phyloP scores from a whole-genome alignment of 73 alveolate species.

The Uronychia setigera region DNA sequence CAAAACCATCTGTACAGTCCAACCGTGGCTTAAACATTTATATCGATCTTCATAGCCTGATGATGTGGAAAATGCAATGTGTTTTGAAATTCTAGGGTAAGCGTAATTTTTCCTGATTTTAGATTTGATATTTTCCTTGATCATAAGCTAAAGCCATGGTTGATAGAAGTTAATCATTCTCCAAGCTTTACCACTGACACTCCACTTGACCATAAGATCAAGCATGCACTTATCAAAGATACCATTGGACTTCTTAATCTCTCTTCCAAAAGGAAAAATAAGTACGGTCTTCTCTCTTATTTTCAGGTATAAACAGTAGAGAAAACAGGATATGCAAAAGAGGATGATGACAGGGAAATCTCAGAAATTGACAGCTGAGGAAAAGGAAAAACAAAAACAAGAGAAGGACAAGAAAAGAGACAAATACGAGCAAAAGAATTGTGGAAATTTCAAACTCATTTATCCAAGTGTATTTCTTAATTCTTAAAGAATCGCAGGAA shows the following conservation, averaged over 20 bases:
- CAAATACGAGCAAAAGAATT: slow-evolving; percentile 7
- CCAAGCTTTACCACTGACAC: slow-evolving; percentile 66
- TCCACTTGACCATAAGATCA: slow-evolving; percentile 43
- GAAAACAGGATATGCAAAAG: not conserved
- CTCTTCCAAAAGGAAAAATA: not conserved
- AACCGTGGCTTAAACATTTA: slow-evolving; percentile 49
- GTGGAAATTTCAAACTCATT: slow-evolving; percentile 29
- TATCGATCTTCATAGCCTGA: slow-evolving; percentile 56
- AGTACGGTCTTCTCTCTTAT: not conserved
- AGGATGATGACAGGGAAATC: slow-evolving; percentile 1
- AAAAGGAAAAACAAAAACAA: not conserved
- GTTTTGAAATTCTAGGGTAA: slow-evolving; percentile 55
- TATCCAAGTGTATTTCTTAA: slow-evolving; percentile 18
- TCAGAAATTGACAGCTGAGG: not conserved
- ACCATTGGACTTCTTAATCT: slow-evolving; percentile 38
- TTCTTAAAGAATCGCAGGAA: not conserved
- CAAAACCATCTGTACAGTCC: slow-evolving; percentile 52
- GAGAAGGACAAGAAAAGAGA: slow-evolving; percentile 5
- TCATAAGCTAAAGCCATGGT: slow-evolving; percentile 43
- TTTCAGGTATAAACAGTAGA: not conserved
- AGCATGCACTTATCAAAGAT: slow-evolving; percentile 38
- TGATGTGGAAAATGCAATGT: slow-evolving; percentile 53
- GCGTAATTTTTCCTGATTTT: not conserved
- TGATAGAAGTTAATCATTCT: slow-evolving; percentile 55
- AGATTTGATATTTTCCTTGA: slow-evolving; percentile 54